Evolutionary conservation across 768 basidiomycete genomes (phyloP).

Genomic region (Kwoniella sp.): DNA sequence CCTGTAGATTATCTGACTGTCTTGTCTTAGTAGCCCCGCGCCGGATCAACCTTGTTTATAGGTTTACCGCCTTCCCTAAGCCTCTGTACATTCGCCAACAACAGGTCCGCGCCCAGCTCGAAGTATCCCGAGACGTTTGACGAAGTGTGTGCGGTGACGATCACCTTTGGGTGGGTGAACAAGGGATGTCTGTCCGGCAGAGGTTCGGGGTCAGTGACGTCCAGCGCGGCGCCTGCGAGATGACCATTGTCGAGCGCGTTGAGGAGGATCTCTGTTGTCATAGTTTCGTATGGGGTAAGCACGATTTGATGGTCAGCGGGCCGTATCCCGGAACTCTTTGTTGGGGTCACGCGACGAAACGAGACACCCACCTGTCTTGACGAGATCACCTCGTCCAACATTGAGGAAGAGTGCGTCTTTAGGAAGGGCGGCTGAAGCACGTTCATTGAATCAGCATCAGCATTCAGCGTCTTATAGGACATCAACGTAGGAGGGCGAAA

Average conservation of each 20-base stretch:
- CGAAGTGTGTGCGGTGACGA: constrained; percentile 57
- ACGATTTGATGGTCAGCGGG: background rate
- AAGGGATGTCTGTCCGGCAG: constrained; percentile 54
- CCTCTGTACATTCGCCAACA: constrained; percentile 50
- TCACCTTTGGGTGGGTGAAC: constrained; percentile 52
- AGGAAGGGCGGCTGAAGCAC: constrained; percentile 37
- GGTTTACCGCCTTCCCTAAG: constrained; percentile 39
- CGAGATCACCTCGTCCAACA: constrained; percentile 56
- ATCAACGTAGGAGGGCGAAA: no score
- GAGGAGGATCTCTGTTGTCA: constrained; percentile 37
- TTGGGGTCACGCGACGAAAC: background rate
- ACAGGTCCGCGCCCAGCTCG: constrained; percentile 50
- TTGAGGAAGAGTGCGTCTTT: constrained; percentile 55
- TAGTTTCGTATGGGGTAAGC: background rate
- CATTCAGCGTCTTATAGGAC: no score
- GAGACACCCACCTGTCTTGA: constrained; percentile 47
- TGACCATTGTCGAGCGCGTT: constrained; percentile 28
- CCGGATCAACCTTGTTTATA: constrained; percentile 48
- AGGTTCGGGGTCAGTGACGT: constrained; percentile 58
- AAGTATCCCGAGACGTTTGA: constrained; percentile 53
- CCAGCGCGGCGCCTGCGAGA: constrained; percentile 46
- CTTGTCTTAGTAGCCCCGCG: constrained; percentile 46
- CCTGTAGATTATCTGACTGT: no score
- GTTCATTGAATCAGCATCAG: background rate
- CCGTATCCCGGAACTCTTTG: constrained; percentile 14